Base-by-base conservation (phyloP, 371 early-diverging fungal genomes). In the Mortierella sp. region DNA sequence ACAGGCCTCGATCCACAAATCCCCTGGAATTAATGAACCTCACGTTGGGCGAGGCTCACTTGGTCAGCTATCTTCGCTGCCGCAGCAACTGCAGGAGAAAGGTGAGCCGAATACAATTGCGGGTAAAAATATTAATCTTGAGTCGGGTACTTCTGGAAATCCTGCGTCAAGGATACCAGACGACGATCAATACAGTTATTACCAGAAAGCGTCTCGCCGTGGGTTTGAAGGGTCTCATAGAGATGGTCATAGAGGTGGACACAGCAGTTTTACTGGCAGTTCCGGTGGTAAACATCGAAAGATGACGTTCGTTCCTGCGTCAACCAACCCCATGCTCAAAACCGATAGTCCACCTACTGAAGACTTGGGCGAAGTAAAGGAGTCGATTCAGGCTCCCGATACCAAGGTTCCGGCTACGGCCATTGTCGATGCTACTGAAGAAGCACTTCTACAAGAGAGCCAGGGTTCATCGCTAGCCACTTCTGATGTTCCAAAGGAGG, bases 281-380 rank as follows among this genome's bases (percentile, higher is more conserved):
- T 48, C 48, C 19, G 53, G 21, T 40, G 52, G 55, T 5, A 40
- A 41, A 36, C 58, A 28, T 40, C 75, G 70, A 2, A 63, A 62
- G 40, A 65, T 74, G 24, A 53, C 69, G 11, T 74, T 74, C 38
- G 69, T 74, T 15, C 75, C 74, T 53, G 74, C 74, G 4, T 74
- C 74, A 15, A 67, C 50, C 45, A 74, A 69, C 32, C 22, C 69
- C 1, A 28, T 33, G 45, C 67, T 67, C 69, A 68, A 63, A 21
- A n/a, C 63, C 16, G 58, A 52, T 11, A 38, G 38, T 19, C 28
- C 8, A 15, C 19, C 38, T 24, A 5, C 52, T 3, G 52, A 11
- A 7, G 61, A 36, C 52, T 38, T 4, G 0, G 41, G n/a, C 33
- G 38, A 24, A 2, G 40, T 3, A 0, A 36, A 58, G 52, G 58